Base-by-base conservation (phyloP, 768 basidiomycete species). In the Pleurotus platypus region DNA sequence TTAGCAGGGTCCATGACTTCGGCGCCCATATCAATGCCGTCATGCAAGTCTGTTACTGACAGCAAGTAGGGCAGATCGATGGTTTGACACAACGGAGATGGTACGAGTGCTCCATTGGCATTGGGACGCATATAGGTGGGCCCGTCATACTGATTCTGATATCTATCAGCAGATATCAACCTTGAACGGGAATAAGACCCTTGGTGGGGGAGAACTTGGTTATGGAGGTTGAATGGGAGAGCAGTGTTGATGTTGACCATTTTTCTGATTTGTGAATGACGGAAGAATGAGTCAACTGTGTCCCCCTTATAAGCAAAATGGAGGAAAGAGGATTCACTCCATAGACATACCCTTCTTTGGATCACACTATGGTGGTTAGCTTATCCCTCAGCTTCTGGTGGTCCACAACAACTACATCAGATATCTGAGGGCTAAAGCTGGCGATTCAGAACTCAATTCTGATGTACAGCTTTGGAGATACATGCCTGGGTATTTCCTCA, bases 181-280 rank as follows among this genome's bases (percentile, higher is more conserved):
- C 62, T 55, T 13, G 71, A 68, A 11, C 67, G 66, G 8, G 64
- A 63, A 9, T 61, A 58, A 7, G 68, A 63, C 3, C 42, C 18
- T n/a, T 43, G 58, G 24, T 60, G 57, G 11, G 66, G 64, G 24
- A 70, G 53, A 12, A 67, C 60, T 53, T 69, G 69, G 53, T 73
- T 74, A 64, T 80, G 79, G 59, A 87, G 73, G 64, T 83, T 82
- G 70, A 88, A 87, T 0, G 86, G 86, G 26, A 82, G 73, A 20
- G 75, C 76, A 1, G 83, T 79, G 55, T 79, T 78, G 13, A 88
- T 78, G 55, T 87, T 86, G 60, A 88, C 85, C 86, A 88, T 18
- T 88, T 78, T 85, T 35, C 86, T 88, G 24, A 56, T 49, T 12
- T 57, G 7, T 18, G 30, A 43, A 43, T n/a, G 39, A 4, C 20